Conservation (phyloP, 371 early-diverging fungal genomes). For the Mortierella sp. region DNA sequence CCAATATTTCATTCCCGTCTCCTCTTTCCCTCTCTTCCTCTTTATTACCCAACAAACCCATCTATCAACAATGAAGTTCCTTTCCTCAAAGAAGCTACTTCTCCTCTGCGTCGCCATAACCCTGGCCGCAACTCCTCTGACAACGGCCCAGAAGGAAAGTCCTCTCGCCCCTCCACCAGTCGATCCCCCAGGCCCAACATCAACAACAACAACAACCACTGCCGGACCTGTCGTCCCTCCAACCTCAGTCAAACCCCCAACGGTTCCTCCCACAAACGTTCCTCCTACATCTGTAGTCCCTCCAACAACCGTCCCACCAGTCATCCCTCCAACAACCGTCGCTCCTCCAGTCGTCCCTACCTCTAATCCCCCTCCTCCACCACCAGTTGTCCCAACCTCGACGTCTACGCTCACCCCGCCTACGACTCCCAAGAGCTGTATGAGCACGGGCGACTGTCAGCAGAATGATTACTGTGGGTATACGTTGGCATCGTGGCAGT, state of each 20-base stretch:
- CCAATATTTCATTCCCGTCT: too few species aligned
- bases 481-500: background rate
- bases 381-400: background rate
- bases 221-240: background rate
- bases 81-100: too few species aligned
- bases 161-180: too few species aligned
- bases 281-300: slow-evolving; percentile 1
- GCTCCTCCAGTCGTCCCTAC: background rate
- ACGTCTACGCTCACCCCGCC: background rate
- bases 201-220: too few species aligned
- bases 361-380: background rate
- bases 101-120: too few species aligned
- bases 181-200: too few species aligned
- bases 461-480: slow-evolving; percentile 24
- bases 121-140: too few species aligned
- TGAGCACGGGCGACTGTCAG: slow-evolving; percentile 17
- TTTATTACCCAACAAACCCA: background rate
- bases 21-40: background rate
- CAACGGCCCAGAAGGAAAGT: too few species aligned
- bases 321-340: background rate
- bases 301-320: background rate
- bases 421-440: slow-evolving; percentile 1
- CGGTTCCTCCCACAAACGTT: background rate
- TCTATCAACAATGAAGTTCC: too few species aligned
- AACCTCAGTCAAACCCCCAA: too few species aligned